These are phyloP conservation scores for Candida loeiensis DNA, from an alignment of 805 yeast genomes.

Conservation along the genomic window DNA sequence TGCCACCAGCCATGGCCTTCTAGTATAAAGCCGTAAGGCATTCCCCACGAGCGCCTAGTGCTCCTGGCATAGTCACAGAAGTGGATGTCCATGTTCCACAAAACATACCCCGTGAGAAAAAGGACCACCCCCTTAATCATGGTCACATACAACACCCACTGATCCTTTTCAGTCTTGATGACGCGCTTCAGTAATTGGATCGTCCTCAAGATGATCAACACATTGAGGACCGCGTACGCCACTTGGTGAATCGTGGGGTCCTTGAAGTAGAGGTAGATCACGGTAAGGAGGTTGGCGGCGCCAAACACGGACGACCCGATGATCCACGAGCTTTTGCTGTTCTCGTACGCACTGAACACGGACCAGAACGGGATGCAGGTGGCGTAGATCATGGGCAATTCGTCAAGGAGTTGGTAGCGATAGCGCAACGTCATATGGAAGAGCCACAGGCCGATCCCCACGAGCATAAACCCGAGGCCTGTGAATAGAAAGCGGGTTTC, in stretches of 20 bases:
- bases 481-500: conserved; percentile 70
- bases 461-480: conserved; percentile 77
- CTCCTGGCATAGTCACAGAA: conserved; percentile 59
- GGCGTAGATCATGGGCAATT: conserved; percentile 96
- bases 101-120: conserved; percentile 70
- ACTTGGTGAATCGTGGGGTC: conserved; percentile 89
- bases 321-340: conserved; percentile 33
- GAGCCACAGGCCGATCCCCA: conserved; percentile 91
- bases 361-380: conserved; percentile 94
- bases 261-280: conserved; percentile 65
- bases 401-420: conserved; percentile 88
- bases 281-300: conserved; percentile 63
- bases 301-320: conserved; percentile 47
- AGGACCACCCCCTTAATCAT: conserved; percentile 57
- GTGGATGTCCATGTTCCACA: conserved; percentile 89
- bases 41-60: conserved; percentile 62
- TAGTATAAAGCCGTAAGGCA: conserved; percentile 80
- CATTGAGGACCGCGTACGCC: conserved; percentile 76
- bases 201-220: conserved; percentile 65
- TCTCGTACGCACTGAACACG: conserved; percentile 58
- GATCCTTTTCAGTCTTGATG: conserved; percentile 49
- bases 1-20: conserved; percentile 99
- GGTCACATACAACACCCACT: conserved; percentile 49
- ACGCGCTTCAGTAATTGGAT: conserved; percentile 46
- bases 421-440: conserved; percentile 95